Conservation (phyloP, 2,329 filamentous ascomycete species). For the Aureobasidium mangrovei region DNA sequence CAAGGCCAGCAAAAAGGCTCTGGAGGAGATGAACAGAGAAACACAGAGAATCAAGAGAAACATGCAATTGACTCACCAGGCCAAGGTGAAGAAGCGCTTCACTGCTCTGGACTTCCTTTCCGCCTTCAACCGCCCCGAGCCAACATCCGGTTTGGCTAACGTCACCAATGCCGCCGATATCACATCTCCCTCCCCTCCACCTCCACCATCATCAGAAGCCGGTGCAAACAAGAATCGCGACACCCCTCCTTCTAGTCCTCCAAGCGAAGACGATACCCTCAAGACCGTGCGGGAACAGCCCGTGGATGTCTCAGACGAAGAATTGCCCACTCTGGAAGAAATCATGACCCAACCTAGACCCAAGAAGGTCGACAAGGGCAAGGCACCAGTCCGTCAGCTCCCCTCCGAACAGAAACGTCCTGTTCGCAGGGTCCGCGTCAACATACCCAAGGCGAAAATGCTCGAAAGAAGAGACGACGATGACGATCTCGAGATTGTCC, state of each 20-base stretch:
- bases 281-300: neutral
- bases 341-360: conserved; percentile 23
- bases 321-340: conserved; percentile 34
- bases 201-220: conserved; percentile 56
- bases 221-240: conserved; percentile 28
- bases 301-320: conserved; percentile 24
- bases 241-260: conserved; percentile 39
- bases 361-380: conserved; percentile 17
- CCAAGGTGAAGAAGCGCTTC: conserved; percentile 80
- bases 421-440: conserved; percentile 4
- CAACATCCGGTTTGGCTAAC: conserved; percentile 34
- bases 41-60: conserved; percentile 84
- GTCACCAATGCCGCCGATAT: conserved; percentile 31
- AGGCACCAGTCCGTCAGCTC: conserved; percentile 10
- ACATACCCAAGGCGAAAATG: neutral
- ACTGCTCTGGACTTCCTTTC: conserved; percentile 75
- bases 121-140: conserved; percentile 45
- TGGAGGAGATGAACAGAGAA: conserved; percentile 91
- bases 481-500: conserved; percentile 58
- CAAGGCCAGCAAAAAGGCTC: conserved; percentile 87
- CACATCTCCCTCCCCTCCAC: conserved; percentile 18
- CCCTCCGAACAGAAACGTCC: neutral
- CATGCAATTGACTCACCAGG: conserved; percentile 84
- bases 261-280: conserved; percentile 16
- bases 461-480: conserved; percentile 29